Conservation (phyloP, 192 early-diverging fungal genomes). For the Backusella liffmaniae region DNA sequence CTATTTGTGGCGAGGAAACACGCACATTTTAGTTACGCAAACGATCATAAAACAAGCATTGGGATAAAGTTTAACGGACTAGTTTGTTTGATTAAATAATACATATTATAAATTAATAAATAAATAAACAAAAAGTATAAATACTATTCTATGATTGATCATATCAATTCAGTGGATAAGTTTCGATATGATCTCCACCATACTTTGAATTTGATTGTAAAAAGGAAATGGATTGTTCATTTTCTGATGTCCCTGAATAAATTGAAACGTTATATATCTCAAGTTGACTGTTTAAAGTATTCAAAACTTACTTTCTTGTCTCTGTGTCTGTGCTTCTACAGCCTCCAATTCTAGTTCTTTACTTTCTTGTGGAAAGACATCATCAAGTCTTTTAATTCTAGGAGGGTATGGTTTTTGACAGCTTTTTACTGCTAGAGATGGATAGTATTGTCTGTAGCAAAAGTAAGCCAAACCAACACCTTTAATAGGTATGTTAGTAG, state of each 20-base stretch:
- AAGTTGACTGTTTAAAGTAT: no score
- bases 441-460: slow-evolving; percentile 69
- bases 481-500: slow-evolving; percentile 10
- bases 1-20: not conserved
- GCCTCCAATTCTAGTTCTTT: not conserved
- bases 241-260: not conserved
- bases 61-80: not conserved
- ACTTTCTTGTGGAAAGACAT: not conserved
- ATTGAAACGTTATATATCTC: no score
- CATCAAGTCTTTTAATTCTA: slow-evolving; percentile 10
- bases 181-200: not conserved
- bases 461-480: slow-evolving; percentile 63
- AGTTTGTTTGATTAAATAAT: no score
- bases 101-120: not conserved
- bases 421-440: slow-evolving; percentile 20
- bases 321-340: not conserved
- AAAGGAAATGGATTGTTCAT: not conserved
- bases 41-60: no score
- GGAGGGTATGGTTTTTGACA: not conserved
- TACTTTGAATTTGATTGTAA: not conserved
- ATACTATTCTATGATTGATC: not conserved
- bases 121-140: not conserved
- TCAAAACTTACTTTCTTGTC: not conserved
- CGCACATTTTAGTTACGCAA: no score
- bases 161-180: not conserved